Conservation (phyloP, 345 rosid species). For the Heritiera fomes region DNA sequence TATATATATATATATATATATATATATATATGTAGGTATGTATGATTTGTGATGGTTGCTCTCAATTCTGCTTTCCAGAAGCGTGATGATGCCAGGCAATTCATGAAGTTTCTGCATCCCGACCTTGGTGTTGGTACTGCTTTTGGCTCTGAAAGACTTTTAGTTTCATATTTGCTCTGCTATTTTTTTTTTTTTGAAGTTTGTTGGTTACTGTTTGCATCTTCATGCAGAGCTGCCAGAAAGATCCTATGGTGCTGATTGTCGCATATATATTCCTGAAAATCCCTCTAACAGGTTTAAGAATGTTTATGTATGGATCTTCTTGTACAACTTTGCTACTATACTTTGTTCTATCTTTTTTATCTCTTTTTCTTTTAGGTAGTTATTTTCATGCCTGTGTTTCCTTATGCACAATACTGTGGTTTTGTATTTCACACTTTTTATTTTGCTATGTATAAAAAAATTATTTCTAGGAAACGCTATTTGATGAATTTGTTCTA, state of each 20-base stretch:
- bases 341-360: constrained; percentile 15
- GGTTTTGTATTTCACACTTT: constrained; percentile 18
- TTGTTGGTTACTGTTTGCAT: neutral
- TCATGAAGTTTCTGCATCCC: constrained; percentile 99
- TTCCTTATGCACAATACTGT: neutral
- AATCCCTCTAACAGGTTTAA: constrained; percentile 95
- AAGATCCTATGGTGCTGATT: constrained; percentile 96
- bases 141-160: constrained; percentile 12
- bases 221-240: constrained; percentile 87
- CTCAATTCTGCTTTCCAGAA: constrained; percentile 48
- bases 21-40: too few species aligned
- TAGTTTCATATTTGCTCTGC: constrained; percentile 6
- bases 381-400: constrained; percentile 1
- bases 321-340: constrained; percentile 41
- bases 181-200: neutral
- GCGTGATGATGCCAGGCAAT: constrained; percentile 93
- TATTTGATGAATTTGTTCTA: constrained; percentile 91
- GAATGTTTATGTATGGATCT: constrained; percentile 97
- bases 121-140: constrained; percentile 91
- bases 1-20: too few species aligned
- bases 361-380: neutral
- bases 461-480: constrained; percentile 60
- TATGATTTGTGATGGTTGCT: constrained; percentile 26
- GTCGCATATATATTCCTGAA: constrained; percentile 84
- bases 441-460: neutral